Evolutionary conservation across 1,284 basidiomycete genomes (phyloP).

Genomic region (Mycena sp.): DNA sequence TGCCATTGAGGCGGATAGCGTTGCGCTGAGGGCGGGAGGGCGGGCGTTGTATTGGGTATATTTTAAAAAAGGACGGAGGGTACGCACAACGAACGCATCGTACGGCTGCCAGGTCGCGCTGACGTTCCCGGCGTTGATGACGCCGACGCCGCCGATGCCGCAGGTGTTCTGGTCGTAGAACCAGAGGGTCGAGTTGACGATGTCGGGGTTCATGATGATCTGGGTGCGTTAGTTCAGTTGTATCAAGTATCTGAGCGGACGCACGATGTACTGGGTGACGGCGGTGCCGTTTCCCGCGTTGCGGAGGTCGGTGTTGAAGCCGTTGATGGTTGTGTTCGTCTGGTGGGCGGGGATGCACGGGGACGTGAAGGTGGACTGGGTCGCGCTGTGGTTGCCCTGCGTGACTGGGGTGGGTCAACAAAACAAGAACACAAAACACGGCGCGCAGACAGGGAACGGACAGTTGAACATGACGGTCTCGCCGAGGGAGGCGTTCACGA

Average conservation of each 20-base stretch:
- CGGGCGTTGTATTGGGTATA: neutral
- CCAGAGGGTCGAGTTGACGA: slow-evolving; percentile 61
- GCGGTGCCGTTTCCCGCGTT: slow-evolving; percentile 57
- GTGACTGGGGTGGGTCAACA: no score
- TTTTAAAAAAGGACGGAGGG: slow-evolving; percentile 7
- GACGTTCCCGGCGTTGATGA: slow-evolving; percentile 62
- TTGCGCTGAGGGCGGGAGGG: slow-evolving; percentile 49
- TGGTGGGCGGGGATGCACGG: slow-evolving; percentile 61
- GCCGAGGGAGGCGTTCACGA: slow-evolving; percentile 53
- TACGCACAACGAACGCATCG: slow-evolving; percentile 61
- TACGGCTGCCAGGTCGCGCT: slow-evolving; percentile 53
- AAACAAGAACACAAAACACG: no score
- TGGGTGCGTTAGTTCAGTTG: no score
- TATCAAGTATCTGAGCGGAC: no score
- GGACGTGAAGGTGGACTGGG: slow-evolving; percentile 60
- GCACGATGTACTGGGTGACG: slow-evolving; percentile 53
- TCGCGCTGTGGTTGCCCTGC: slow-evolving; percentile 63
- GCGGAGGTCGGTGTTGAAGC: slow-evolving; percentile 65
- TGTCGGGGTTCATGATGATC: slow-evolving; percentile 52
- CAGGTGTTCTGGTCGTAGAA: slow-evolving; percentile 68
- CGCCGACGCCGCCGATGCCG: slow-evolving; percentile 66
- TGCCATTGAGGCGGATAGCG: slow-evolving; percentile 61
- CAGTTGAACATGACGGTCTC: slow-evolving; percentile 67
- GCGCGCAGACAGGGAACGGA: no score
- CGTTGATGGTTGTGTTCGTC: slow-evolving; percentile 59